Percentiles rank a stretch among this genome's conserved stretches.
Conservation (phyloP, 768 basidiomycete genomes). For the Serendipita sp. region DNA sequence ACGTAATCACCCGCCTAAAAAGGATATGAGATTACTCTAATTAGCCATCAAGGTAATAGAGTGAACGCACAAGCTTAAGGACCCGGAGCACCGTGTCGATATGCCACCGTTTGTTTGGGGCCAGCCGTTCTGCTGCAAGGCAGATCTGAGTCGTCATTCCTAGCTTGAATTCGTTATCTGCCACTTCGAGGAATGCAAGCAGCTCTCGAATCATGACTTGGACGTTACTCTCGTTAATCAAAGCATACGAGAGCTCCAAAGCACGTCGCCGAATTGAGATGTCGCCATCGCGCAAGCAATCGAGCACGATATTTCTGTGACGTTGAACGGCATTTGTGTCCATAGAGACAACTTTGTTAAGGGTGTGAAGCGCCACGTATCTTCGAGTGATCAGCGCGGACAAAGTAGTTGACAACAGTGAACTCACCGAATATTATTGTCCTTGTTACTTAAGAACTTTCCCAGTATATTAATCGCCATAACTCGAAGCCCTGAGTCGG, state of each 20-base stretch:
- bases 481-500: slow-evolving; percentile 85
- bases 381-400: slow-evolving; percentile 30
- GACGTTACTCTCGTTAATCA: slow-evolving; percentile 91
- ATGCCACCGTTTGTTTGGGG: slow-evolving; percentile 97
- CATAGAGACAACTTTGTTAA: slow-evolving; percentile 96
- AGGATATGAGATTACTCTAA: background rate
- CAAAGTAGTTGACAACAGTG: background rate
- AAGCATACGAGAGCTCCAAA: slow-evolving; percentile 89
- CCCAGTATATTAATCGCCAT: slow-evolving; percentile 99
- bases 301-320: slow-evolving; percentile 96
- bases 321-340: slow-evolving; percentile 97
- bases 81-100: slow-evolving; percentile 93
- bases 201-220: slow-evolving; percentile 84
- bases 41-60: background rate
- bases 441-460: slow-evolving; percentile 92
- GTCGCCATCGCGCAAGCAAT: slow-evolving; percentile 96
- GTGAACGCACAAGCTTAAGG: slow-evolving; percentile 59
- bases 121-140: slow-evolving; percentile 87
- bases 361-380: slow-evolving; percentile 93
- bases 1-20: slow-evolving; percentile 92
- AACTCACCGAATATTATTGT: slow-evolving; percentile 91
- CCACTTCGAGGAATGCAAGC: slow-evolving; percentile 90
- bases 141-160: slow-evolving; percentile 97
- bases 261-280: slow-evolving; percentile 96
- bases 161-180: slow-evolving; percentile 97